phyloP scores from a whole-genome alignment of 176 grass and related monocot genomes.

The maize (Zea mays) region Zm-B73-REFERENCE-NAM-5.0 NC_050100.1:53052501-53053000 shows the following conservation, averaged over 20 bases:
- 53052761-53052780: constrained; percentile 8
- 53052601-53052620: not conserved
- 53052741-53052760: constrained; percentile 1
- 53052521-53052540: constrained; percentile 59
- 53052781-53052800: constrained; percentile 61
- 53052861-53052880: not conserved
- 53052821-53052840: not conserved
- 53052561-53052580: constrained; percentile 58
- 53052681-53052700: constrained; percentile 70
- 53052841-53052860: not conserved
- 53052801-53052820: not conserved
- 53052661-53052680: constrained; percentile 64
- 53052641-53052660: not conserved
- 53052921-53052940: not conserved
- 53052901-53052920: not conserved
- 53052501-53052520: constrained; percentile 61
- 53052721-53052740: constrained; percentile 22
- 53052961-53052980: not conserved
- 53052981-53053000: not conserved
- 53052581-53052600: not conserved
- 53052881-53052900: not conserved
- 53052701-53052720: constrained; percentile 44
- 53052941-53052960: not conserved
- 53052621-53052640: constrained; percentile 6
- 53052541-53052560: constrained; percentile 60